phyloP scores from a whole-genome alignment of 129 eudicot genomes.

The Flaveria bidentis region DNA sequence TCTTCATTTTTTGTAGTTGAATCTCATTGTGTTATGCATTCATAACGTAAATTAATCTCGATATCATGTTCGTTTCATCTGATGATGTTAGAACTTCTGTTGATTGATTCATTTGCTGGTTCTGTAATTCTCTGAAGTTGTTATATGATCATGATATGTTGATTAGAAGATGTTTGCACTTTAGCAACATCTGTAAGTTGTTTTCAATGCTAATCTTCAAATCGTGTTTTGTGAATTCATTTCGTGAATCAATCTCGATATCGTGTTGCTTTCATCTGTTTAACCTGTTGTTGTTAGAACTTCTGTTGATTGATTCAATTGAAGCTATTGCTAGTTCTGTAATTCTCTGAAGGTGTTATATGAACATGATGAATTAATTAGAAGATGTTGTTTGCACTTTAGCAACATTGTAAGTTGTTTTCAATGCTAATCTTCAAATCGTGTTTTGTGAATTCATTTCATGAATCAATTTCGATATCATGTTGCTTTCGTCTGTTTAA shows the following conservation, averaged over 20 bases:
- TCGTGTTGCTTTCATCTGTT: neutral
- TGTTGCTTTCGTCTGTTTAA: neutral
- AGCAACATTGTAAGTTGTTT: neutral
- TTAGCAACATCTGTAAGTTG: neutral
- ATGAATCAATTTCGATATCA: constrained; percentile 9
- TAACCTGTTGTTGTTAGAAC: no score
- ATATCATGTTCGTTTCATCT: neutral
- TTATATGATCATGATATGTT: no score
- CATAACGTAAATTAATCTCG: constrained; percentile 16
- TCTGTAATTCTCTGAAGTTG: no score
- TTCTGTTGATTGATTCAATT: no score
- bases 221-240: constrained; percentile 7
- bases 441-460: constrained; percentile 9
- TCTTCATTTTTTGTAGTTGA: constrained; percentile 23
- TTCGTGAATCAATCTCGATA: constrained; percentile 16
- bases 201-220: neutral
- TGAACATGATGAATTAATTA: no score
- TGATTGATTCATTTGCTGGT: no score
- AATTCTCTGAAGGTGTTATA: no score
- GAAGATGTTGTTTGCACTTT: no score
- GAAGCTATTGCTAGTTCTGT: no score
- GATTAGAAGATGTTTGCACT: no score
- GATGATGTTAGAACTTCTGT: no score
- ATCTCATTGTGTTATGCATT: constrained; percentile 6
- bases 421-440: neutral